These are phyloP conservation scores for Microcyclospora pomicola DNA, from an alignment of 2,329 filamentous ascomycete species.

Conservation along the genomic window DNA sequence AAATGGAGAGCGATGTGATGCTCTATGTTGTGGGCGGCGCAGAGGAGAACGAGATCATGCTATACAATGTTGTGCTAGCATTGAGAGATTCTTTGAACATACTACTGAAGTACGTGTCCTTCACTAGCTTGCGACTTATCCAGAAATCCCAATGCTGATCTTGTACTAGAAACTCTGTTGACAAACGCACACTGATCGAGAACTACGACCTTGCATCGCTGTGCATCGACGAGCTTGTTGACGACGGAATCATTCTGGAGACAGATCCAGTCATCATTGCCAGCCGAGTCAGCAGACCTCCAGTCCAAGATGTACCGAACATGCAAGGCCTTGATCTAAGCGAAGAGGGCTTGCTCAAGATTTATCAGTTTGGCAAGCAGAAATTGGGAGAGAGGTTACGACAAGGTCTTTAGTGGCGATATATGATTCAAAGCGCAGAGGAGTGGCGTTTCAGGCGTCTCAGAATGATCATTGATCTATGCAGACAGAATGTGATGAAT, in stretches of 20 bases:
- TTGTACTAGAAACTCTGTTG: conserved; percentile 64
- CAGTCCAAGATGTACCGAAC: conserved; percentile 72
- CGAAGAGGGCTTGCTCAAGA: conserved; percentile 87
- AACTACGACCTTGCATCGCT: conserved; percentile 96
- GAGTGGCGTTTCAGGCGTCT: conserved; percentile 5
- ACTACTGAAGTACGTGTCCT: conserved; percentile 69
- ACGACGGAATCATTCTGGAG: conserved; percentile 93
- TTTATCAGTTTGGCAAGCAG: conserved; percentile 84
- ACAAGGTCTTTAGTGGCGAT: conserved; percentile 51
- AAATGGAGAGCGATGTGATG: conserved; percentile 96
- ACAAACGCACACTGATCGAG: conserved; percentile 95
- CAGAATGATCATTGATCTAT: conserved; percentile 1
- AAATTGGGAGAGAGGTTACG: conserved; percentile 84
- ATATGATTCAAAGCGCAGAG: conserved; percentile 3
- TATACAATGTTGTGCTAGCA: conserved; percentile 86
- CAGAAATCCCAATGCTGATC: conserved; percentile 6
- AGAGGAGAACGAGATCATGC: conserved; percentile 91
- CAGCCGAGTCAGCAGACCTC: conserved; percentile 81
- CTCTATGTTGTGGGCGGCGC: conserved; percentile 80
- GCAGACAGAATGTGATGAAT: too few species aligned
- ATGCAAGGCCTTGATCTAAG: conserved; percentile 90
- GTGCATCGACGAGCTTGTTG: conserved; percentile 87
- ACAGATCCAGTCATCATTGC: conserved; percentile 92
- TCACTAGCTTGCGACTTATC: neutral
- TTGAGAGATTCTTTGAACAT: conserved; percentile 80